Conservation (phyloP, 2,329 filamentous ascomycete genomes). For the Paraphaeosphaeria minitans region DNA sequence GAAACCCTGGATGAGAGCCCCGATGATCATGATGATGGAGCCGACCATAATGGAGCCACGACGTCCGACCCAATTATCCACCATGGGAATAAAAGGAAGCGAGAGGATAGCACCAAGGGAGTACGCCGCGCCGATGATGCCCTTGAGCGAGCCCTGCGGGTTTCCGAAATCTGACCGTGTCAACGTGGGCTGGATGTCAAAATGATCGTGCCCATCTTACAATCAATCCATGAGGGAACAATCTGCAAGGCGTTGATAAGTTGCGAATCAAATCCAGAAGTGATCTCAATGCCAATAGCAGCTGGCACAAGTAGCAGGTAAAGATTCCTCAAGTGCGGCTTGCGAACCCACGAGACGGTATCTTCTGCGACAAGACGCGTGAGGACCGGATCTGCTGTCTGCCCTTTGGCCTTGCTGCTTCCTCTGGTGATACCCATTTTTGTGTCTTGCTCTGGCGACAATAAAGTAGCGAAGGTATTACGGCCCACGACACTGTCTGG, state of each 20-base stretch:
- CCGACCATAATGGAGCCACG: conserved; percentile 45
- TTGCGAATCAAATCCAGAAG: conserved; percentile 29
- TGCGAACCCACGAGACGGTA: conserved; percentile 44
- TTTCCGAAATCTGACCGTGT: conserved; percentile 22
- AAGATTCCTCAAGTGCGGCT: conserved; percentile 36
- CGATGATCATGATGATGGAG: conserved; percentile 50
- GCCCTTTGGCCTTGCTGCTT: conserved; percentile 15
- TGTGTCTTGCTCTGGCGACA: background rate
- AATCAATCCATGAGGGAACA: conserved; percentile 23
- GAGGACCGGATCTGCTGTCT: conserved; percentile 42
- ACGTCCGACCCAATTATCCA: conserved; percentile 50
- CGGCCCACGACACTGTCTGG: background rate
- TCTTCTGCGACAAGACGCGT: conserved; percentile 47
- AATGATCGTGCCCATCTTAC: conserved; percentile 11
- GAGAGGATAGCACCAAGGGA: conserved; percentile 43
- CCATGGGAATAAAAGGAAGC: conserved; percentile 35
- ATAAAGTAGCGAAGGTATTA: background rate
- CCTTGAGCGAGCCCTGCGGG: conserved; percentile 43
- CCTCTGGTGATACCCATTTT: conserved; percentile 13
- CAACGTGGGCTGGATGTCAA: background rate
- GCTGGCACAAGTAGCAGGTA: conserved; percentile 35
- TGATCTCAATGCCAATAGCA: conserved; percentile 30
- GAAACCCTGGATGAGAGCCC: conserved; percentile 34
- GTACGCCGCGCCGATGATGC: conserved; percentile 49
- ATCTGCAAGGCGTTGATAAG: conserved; percentile 30